Percentiles rank a stretch among this genome's conserved stretches.
phyloP scores from a whole-genome alignment of 2,329 filamentous ascomycete species.

The Sporothrix curviconia region DNA sequence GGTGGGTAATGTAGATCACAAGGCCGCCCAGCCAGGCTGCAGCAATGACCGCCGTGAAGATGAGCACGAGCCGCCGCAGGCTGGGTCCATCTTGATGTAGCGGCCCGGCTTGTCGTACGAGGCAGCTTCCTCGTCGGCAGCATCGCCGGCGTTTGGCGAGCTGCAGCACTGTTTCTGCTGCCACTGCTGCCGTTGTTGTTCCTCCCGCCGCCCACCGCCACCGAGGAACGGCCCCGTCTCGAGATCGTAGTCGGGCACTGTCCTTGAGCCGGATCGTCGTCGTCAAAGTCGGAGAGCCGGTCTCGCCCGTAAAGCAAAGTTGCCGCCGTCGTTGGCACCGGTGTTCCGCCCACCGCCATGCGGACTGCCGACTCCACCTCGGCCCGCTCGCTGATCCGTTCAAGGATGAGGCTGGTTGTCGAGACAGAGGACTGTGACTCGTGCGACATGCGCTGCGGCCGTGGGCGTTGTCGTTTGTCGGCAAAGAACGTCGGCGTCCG shows the following conservation, averaged over 20 bases:
- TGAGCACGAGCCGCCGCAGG: constrained; percentile 56
- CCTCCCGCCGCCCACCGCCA: constrained; percentile 28
- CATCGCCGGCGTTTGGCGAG: no score
- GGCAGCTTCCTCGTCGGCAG: constrained; percentile 11
- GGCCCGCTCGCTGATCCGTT: constrained; percentile 59
- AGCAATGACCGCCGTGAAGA: constrained; percentile 53
- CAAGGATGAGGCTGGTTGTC: constrained; percentile 75
- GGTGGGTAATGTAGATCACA: constrained; percentile 57
- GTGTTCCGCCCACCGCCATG: no score
- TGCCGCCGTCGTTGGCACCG: no score
- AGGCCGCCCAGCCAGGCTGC: constrained; percentile 64
- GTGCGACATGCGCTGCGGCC: constrained; percentile 36
- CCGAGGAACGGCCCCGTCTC: constrained; percentile 50
- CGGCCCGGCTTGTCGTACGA: constrained; percentile 16
- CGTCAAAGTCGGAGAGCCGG: constrained; percentile 29
- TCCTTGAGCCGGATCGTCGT: constrained; percentile 42
- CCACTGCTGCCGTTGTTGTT: constrained; percentile 23
- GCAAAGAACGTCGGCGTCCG: constrained; percentile 11
- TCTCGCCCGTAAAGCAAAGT: no score
- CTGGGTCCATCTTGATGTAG: constrained; percentile 57
- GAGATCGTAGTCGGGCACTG: constrained; percentile 35
- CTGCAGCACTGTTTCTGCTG: constrained; percentile 15
- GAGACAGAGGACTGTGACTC: constrained; percentile 70
- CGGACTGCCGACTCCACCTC: constrained; percentile 22
- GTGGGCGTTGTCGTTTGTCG: constrained; percentile 3